Conservation (phyloP, 2,329 filamentous ascomycete species). For the Penicillium rolfsii region DNA sequence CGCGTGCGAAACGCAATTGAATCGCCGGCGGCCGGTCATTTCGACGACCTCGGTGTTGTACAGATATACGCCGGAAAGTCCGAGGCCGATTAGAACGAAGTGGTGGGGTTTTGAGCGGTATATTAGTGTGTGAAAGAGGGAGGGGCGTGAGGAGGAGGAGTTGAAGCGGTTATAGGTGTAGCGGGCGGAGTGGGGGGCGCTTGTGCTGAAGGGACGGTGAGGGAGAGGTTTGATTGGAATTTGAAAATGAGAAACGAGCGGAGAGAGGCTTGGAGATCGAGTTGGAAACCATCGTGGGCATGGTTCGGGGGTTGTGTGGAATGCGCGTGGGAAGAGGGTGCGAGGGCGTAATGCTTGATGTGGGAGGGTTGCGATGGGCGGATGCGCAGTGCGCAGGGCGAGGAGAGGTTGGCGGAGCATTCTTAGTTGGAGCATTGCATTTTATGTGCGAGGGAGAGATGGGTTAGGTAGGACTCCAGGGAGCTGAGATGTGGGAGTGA, state of each 20-base stretch:
- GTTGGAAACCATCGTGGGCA: slow-evolving; percentile 10
- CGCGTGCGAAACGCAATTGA: slow-evolving; percentile 57
- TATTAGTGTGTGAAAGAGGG: slow-evolving; percentile 24
- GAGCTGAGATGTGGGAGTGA: slow-evolving; percentile 6
- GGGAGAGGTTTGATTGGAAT: background rate
- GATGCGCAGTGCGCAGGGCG: slow-evolving; percentile 11
- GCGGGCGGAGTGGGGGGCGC: slow-evolving; percentile 5
- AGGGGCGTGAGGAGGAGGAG: slow-evolving; percentile 8
- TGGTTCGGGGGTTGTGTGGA: slow-evolving; percentile 4
- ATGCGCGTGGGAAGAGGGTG: background rate
- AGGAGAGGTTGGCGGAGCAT: slow-evolving; percentile 9
- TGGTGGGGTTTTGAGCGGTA: slow-evolving; percentile 32
- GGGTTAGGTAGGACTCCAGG: background rate
- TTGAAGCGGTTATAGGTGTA: slow-evolving; percentile 29
- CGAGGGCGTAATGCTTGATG: slow-evolving; percentile 3
- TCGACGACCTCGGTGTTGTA: slow-evolving; percentile 62
- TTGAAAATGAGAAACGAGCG: background rate
- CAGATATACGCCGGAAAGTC: slow-evolving; percentile 54
- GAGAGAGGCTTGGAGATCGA: background rate
- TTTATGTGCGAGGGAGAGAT: background rate
- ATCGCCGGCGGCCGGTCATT: slow-evolving; percentile 58
- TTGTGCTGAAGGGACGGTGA: slow-evolving; percentile 18
- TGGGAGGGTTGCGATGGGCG: slow-evolving; percentile 1
- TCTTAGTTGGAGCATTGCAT: background rate
- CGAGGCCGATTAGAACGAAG: slow-evolving; percentile 45